Base-by-base conservation (phyloP, 352 stramenopile species). In the Globisporangium cylindrosporum region DNA sequence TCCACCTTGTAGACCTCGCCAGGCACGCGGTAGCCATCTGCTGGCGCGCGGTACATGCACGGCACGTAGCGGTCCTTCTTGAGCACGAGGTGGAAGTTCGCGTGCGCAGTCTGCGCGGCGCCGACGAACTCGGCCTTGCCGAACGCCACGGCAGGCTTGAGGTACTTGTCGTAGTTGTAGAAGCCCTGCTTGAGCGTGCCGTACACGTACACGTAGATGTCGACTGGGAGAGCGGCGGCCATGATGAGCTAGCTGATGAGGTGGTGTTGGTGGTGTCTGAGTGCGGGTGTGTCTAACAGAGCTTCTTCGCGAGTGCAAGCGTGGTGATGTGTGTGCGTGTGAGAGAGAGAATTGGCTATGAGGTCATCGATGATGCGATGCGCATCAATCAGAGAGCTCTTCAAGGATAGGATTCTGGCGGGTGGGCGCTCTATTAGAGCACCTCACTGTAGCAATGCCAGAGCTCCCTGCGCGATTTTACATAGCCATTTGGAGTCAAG, bases 131-230 rank as follows among this genome's bases (percentile, higher is more conserved):
- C 70, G 25, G 83, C 81, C 64, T 92, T 92, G 68, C 71, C 74
- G 4, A 76, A 43, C 29, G 72, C 75, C 15, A 80, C 75, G 0
- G 81, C 80, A 4, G 81, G 84, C 24, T 78, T 67, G 27, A 93
- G 68, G 68, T 93, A 93, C 72, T 73, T 62, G 6, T 77, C 64
- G 66, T 92, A 89, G 78, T 94, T 94, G 65, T 81, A 84, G 58
- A 93, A 76, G 9, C 73, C 83, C 12, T 73, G 75, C 79, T 94
- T 94, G 64, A 94, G 82, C 41, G 85, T 94, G 29, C 85, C 86
- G 65, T 94, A 92, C 32, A 94, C 85, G 65, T 91, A 93, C 67
- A 94, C 82, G 27, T 84, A 62, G 59, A 77, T 86, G 57, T 81
- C 68, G 20, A 75, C 55, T 5, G 55, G 29, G 9, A 61, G 55